Base-by-base conservation (phyloP, 2,329 filamentous ascomycete genomes). In the Phaeomoniella chlamydospora region DNA sequence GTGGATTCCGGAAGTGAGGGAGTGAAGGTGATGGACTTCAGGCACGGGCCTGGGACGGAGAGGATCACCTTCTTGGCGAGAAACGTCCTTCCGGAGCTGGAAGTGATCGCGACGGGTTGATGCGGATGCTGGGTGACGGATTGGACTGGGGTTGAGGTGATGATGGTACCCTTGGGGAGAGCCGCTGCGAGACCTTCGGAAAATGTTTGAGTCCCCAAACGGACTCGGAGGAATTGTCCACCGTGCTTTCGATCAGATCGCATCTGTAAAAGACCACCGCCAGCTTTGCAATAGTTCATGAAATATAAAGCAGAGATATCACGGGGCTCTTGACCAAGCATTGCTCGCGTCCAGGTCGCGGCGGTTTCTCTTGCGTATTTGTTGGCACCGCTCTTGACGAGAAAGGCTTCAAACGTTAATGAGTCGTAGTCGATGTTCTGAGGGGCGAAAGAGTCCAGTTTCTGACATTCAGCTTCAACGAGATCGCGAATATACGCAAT, bases 11-110 rank as follows among this genome's bases (percentile, higher is more conserved):
- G 64, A 1, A 76, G 55, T 0, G 54, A 38, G 0, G 72, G 71
- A 0, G 47, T 36, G 48, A 74, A 74, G 0, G 30, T 37, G 18
- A 76, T 65, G 4, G 49, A 55, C 22, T 58, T 56, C 14, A 64
- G 54, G 0, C 64, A 50, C 0, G 69, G 61, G 2, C 57, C 62
- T 0, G 70, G 65, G 0, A 72, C 49, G 0, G 68, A 61, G 1
- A 62, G 46, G 35, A 75, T 64, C 12, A 70, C 60, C 22, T 62
- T 64, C 22, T 26, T 26, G 22, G 22, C 6, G 22, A 26, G 6
- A n/a, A 26, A 26, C 22, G 6, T 6, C 9, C 6, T n/a, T 9
- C 22, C 22, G 6, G 22, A 26, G 6, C 22, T 26, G 22, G 22
- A 9, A n/a, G 22, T 26, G 6, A 26, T n/a, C 6, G 22, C 22